phyloP scores from a whole-genome alignment of 495 filamentous ascomycete genomes.

The Monascus purpureus region DNA sequence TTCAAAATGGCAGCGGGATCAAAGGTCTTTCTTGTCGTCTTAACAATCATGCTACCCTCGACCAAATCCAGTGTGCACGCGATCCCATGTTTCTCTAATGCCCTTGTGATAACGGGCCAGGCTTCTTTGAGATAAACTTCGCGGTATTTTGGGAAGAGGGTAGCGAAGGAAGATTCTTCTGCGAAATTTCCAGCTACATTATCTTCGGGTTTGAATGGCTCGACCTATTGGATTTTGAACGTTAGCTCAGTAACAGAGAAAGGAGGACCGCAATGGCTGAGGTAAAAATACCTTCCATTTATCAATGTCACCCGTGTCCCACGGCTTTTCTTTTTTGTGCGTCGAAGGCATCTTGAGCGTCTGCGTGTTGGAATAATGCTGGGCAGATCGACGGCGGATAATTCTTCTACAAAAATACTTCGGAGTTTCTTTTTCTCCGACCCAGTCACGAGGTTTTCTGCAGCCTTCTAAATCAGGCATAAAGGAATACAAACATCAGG shows the following conservation, averaged over 20 bases:
- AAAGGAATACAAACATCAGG: neutral
- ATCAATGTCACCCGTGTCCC: constrained; percentile 96
- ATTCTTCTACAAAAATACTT: no score
- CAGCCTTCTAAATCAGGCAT: constrained; percentile 8
- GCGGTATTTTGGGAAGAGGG: constrained; percentile 94
- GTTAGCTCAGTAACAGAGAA: constrained; percentile 3
- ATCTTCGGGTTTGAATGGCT: constrained; percentile 72
- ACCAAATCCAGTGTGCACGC: constrained; percentile 86
- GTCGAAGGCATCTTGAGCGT: constrained; percentile 68
- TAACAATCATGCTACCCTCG: constrained; percentile 90
- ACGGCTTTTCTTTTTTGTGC: constrained; percentile 87
- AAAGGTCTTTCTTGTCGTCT: constrained; percentile 87
- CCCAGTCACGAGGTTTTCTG: constrained; percentile 3
- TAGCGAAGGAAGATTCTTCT: constrained; percentile 85
- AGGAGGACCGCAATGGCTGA: neutral
- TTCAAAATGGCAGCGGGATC: constrained; percentile 93
- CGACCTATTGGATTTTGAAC: constrained; percentile 36
- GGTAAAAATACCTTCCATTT: constrained; percentile 66
- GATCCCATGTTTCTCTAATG: constrained; percentile 69
- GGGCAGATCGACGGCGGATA: no score
- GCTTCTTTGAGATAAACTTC: constrained; percentile 85
- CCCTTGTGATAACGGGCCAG: constrained; percentile 72
- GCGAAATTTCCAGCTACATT: constrained; percentile 75
- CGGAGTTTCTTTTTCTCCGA: constrained; percentile 20
- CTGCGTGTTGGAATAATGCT: constrained; percentile 6